Conservation (phyloP, 495 filamentous ascomycete species). For the Jackrogersella minutella region DNA sequence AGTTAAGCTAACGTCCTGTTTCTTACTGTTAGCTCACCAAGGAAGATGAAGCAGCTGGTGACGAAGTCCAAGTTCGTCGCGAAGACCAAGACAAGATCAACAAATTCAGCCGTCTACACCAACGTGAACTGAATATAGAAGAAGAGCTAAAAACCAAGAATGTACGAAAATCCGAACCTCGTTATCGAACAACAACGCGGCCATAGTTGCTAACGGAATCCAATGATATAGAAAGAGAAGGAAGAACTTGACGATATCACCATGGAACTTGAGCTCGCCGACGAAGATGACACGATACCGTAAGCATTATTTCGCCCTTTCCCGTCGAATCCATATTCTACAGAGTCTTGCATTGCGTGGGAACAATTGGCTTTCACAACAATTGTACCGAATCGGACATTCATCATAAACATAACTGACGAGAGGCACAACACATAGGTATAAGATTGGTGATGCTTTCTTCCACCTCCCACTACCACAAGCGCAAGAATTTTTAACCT, state of each 20-base stretch:
- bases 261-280: constrained; percentile 89
- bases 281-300: constrained; percentile 94
- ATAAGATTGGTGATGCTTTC: constrained; percentile 97
- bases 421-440: constrained; percentile 59
- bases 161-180: constrained; percentile 60
- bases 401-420: too few species aligned
- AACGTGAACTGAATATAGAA: constrained; percentile 78
- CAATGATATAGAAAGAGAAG: constrained; percentile 85
- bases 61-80: constrained; percentile 89
- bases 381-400: too few species aligned
- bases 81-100: constrained; percentile 99
- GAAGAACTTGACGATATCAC: constrained; percentile 95
- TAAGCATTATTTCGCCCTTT: constrained; percentile 50
- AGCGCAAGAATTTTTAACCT: constrained; percentile 81
- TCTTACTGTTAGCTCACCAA: constrained; percentile 76
- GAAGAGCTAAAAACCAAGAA: constrained; percentile 84
- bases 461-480: constrained; percentile 82
- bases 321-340: neutral
- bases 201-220: constrained; percentile 34
- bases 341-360: neutral
- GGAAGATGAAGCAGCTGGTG: constrained; percentile 83
- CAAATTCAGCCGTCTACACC: constrained; percentile 92
- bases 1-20: constrained; percentile 20
- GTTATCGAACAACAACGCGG: neutral
- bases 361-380: neutral